These are phyloP conservation scores for Fusarium humuli DNA, from an alignment of 2,329 filamentous ascomycete species.

Conservation along the genomic window DNA sequence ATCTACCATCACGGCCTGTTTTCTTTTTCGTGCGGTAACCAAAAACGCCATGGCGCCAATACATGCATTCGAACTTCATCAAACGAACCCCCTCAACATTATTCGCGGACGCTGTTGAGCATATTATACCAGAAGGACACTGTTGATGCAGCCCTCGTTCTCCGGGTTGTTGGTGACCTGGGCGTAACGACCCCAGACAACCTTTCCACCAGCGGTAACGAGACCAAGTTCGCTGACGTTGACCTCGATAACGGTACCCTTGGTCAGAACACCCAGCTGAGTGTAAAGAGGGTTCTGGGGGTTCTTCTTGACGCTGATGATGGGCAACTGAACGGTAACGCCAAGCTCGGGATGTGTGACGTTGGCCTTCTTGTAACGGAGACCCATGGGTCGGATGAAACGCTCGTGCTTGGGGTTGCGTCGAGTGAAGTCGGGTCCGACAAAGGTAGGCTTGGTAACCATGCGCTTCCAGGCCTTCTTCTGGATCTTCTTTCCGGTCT, in stretches of 20 bases:
- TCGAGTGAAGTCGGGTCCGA: constrained; percentile 89
- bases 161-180: constrained; percentile 60
- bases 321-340: constrained; percentile 88
- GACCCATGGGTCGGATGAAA: constrained; percentile 63
- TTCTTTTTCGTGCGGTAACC: constrained; percentile 39
- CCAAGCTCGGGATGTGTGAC: constrained; percentile 80
- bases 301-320: constrained; percentile 74
- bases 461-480: constrained; percentile 85
- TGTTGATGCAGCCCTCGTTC: constrained; percentile 55
- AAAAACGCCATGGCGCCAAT: constrained; percentile 47
- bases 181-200: constrained; percentile 90
- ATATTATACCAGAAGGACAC: constrained; percentile 44
- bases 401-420: constrained; percentile 83
- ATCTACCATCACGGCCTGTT: constrained; percentile 30
- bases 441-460: constrained; percentile 75
- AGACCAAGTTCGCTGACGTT: constrained; percentile 93
- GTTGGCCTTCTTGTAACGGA: constrained; percentile 65
- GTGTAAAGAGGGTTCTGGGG: constrained; percentile 92
- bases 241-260: constrained; percentile 85
- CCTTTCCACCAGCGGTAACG: constrained; percentile 90
- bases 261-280: constrained; percentile 88
- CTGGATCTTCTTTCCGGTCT: constrained; percentile 92
- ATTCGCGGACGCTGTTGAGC: constrained; percentile 7
- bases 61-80: constrained; percentile 45
- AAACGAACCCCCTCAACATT: constrained; percentile 27